Conservation (phyloP, 208 protist species). For the Crithidia sp. region DNA sequence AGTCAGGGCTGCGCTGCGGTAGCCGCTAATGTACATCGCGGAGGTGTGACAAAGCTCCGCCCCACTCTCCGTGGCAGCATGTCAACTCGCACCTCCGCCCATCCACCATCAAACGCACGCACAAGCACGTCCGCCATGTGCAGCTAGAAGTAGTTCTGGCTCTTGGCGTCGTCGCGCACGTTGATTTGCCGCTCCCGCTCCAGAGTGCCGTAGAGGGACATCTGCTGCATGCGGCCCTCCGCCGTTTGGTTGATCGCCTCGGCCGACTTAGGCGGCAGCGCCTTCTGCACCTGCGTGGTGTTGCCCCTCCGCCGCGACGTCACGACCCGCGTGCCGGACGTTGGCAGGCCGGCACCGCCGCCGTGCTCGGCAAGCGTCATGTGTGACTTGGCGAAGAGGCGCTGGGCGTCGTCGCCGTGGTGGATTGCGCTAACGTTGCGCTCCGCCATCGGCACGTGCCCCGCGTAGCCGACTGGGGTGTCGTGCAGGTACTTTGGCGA, state of each 20-base stretch:
- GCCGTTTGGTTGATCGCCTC: conserved; percentile 56
- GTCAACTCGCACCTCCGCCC: too few species aligned
- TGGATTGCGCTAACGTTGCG: conserved; percentile 53
- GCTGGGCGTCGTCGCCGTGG: conserved; percentile 61
- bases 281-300: conserved; percentile 44
- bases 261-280: conserved; percentile 60
- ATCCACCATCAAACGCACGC: not conserved
- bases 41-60: too few species aligned
- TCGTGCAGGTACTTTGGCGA: conserved; percentile 64
- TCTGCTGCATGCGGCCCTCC: conserved; percentile 73
- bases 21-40: too few species aligned
- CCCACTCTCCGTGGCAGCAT: too few species aligned
- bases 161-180: conserved; percentile 51
- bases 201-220: conserved; percentile 42
- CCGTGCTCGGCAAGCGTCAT: conserved; percentile 90
- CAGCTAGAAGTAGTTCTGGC: conserved; percentile 45
- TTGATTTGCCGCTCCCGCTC: conserved; percentile 68
- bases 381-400: conserved; percentile 83
- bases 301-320: conserved; percentile 51
- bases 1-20: too few species aligned
- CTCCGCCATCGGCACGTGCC: conserved; percentile 57
- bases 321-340: conserved; percentile 45
- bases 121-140: not conserved
- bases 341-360: conserved; percentile 66
- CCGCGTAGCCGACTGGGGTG: conserved; percentile 58